These are phyloP conservation scores for Verticillium isaacii DNA, from an alignment of 2,329 filamentous ascomycete species.

Conservation along the genomic window DNA sequence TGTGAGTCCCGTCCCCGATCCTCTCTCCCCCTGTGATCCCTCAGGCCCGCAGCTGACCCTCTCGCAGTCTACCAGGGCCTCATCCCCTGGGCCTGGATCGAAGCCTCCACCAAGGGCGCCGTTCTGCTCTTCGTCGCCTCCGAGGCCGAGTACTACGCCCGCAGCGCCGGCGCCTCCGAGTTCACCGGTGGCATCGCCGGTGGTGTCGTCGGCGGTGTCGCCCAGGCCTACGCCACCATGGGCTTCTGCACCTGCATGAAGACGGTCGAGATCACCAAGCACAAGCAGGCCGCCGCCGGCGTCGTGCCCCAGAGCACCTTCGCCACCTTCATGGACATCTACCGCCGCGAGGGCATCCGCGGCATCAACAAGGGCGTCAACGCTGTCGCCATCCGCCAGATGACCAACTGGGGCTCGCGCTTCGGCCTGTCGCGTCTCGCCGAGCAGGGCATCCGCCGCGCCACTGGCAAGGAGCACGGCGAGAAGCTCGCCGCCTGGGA, in stretches of 20 bases:
- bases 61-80: slow-evolving; percentile 93
- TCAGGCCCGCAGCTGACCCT: neutral
- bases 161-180: slow-evolving; percentile 73
- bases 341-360: slow-evolving; percentile 84
- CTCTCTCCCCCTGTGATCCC: neutral
- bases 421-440: slow-evolving; percentile 92
- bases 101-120: slow-evolving; percentile 98
- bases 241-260: slow-evolving; percentile 99
- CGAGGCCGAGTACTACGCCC: slow-evolving; percentile 94
- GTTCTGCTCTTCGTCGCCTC: slow-evolving; percentile 98
- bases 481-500: slow-evolving; percentile 75
- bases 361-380: slow-evolving; percentile 99
- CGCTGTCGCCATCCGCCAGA: slow-evolving; percentile 95
- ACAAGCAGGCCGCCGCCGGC: slow-evolving; percentile 83
- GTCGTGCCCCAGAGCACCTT: slow-evolving; percentile 87
- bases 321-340: slow-evolving; percentile 95
- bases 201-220: slow-evolving; percentile 90
- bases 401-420: slow-evolving; percentile 98
- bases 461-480: slow-evolving; percentile 72
- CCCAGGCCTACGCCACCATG: slow-evolving; percentile 99
- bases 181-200: slow-evolving; percentile 86
- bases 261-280: slow-evolving; percentile 98
- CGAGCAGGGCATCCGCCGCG: slow-evolving; percentile 77
- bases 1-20: slow-evolving; percentile 58
- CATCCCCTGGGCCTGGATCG: slow-evolving; percentile 99